Conservation (phyloP, 352 stramenopile genomes). For the Pythium pyrilobum region DNA sequence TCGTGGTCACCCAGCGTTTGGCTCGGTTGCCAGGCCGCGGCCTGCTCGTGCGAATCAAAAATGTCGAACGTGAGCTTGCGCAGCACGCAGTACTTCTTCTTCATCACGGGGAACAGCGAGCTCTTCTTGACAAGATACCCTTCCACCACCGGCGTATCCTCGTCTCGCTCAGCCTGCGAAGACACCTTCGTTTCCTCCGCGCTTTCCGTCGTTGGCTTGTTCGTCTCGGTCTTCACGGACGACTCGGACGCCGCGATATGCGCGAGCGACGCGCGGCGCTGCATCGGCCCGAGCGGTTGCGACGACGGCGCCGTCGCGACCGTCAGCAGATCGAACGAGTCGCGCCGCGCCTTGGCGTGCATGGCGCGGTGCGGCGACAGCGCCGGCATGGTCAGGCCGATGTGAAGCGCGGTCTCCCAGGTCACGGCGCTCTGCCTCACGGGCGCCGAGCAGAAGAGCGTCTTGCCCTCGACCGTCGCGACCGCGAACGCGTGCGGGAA, state of each 20-base stretch:
- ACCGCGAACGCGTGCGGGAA: slow-evolving; percentile 53
- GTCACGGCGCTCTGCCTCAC: slow-evolving; percentile 57
- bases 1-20: slow-evolving; percentile 1
- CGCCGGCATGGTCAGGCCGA: slow-evolving; percentile 69
- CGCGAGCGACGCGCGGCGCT: slow-evolving; percentile 6
- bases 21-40: not conserved
- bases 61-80: slow-evolving; percentile 18
- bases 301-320: not conserved
- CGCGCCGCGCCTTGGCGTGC: slow-evolving; percentile 51
- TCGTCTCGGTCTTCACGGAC: not conserved
- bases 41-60: slow-evolving; percentile 27
- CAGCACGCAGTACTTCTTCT: slow-evolving; percentile 36
- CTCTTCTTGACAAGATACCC: slow-evolving; percentile 37
- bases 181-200: not conserved
- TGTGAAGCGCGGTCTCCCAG: slow-evolving; percentile 67
- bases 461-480: slow-evolving; percentile 63
- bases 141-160: slow-evolving; percentile 19
- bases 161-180: too few relatives aligned
- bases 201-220: not conserved
- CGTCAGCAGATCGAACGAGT: slow-evolving; percentile 65
- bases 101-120: slow-evolving; percentile 29
- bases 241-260: slow-evolving; percentile 5
- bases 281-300: not conserved
- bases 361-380: slow-evolving; percentile 65
- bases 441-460: slow-evolving; percentile 53